A percentile compares a stretch with the other conserved stretches of the same genome.
These are phyloP conservation scores for Grigorovia transvaalensis DNA, from an alignment of 805 yeast genomes.

Conservation along the genomic window DNA sequence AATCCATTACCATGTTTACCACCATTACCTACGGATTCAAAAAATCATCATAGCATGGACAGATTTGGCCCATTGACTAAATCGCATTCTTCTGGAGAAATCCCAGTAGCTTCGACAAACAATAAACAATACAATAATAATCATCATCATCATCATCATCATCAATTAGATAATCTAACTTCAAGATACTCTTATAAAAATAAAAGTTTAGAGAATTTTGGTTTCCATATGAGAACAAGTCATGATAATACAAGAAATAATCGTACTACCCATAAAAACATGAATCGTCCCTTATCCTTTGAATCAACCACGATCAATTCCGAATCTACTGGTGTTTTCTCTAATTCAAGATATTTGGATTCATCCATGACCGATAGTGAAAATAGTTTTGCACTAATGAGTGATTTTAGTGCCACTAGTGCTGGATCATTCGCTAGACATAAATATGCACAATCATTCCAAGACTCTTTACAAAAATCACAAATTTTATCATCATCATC, in stretches of 20 bases:
- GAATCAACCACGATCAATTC: slow-evolving; percentile 1
- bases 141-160: background rate
- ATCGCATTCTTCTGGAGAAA: slow-evolving; percentile 23
- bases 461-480: slow-evolving; percentile 20
- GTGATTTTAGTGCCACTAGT: slow-evolving; percentile 77
- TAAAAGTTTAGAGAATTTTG: background rate
- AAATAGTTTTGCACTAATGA: slow-evolving; percentile 34
- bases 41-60: background rate
- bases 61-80: slow-evolving; percentile 9
- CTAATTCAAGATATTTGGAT: slow-evolving; percentile 39
- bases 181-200: background rate
- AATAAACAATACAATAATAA: background rate
- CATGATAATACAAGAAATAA: background rate
- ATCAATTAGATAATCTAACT: background rate
- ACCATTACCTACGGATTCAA: slow-evolving; percentile 10
- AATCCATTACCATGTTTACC: slow-evolving; percentile 21
- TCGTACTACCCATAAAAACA: too few species aligned
- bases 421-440: slow-evolving; percentile 81
- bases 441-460: slow-evolving; percentile 38
- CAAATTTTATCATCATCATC: background rate
- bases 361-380: slow-evolving; percentile 36
- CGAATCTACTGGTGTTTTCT: slow-evolving; percentile 20
- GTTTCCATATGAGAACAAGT: background rate
- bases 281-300: background rate
- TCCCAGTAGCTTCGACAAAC: slow-evolving; percentile 2